A percentile compares a stretch with the other conserved stretches of the same genome.
These are phyloP conservation scores for Gastrodia elata DNA, from an alignment of 106 monocot species.

Conservation along the genomic window DNA sequence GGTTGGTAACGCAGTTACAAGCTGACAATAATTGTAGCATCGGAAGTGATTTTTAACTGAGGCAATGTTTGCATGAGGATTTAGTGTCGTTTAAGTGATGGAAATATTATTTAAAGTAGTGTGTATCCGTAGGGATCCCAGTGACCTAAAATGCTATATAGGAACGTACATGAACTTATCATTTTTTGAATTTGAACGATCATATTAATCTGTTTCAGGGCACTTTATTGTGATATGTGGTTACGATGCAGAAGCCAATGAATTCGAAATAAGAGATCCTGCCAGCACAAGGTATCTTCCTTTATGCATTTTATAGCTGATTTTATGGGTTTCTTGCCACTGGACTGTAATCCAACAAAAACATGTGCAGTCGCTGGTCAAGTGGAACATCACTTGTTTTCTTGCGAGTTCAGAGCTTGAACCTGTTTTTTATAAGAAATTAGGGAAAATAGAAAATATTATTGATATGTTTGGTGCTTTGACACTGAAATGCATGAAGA, in stretches of 20 bases:
- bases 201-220: slow-evolving; percentile 28
- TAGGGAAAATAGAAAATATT: neutral
- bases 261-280: slow-evolving; percentile 97
- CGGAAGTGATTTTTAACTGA: too few species aligned
- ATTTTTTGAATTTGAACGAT: neutral
- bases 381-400: neutral
- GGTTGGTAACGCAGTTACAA: too few species aligned
- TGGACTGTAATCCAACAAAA: neutral
- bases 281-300: slow-evolving; percentile 64
- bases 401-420: neutral
- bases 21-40: too few species aligned
- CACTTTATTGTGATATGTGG: slow-evolving; percentile 93
- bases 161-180: neutral
- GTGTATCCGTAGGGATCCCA: too few species aligned
- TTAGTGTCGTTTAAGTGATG: too few species aligned
- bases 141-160: neutral
- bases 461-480: neutral
- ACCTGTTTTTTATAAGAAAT: neutral
- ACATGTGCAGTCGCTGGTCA: neutral
- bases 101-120: too few species aligned
- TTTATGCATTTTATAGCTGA: neutral
- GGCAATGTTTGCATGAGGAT: too few species aligned
- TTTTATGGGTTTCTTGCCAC: neutral
- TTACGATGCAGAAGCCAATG: slow-evolving; percentile 47
- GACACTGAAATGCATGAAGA: neutral